A percentile compares a stretch with the other conserved stretches of the same genome.
Conservation (phyloP, 1,139 yeast genomes). For the Nakaseomyces bracarensis region DNA sequence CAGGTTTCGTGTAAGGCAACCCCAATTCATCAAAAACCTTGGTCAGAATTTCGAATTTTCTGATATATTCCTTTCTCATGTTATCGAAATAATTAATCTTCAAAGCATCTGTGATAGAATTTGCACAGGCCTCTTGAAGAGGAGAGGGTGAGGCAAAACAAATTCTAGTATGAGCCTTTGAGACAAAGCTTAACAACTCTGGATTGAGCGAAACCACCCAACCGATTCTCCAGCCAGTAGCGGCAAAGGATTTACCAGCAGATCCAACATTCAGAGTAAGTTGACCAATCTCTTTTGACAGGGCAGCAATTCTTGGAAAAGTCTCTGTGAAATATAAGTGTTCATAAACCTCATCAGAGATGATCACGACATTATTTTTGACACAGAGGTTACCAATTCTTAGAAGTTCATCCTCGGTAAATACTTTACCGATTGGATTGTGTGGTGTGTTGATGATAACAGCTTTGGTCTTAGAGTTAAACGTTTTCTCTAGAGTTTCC, state of each 20-base stretch:
- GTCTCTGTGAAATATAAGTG: slow-evolving; percentile 60
- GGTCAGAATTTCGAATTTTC: slow-evolving; percentile 65
- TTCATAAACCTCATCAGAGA: slow-evolving; percentile 94
- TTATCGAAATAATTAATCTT: slow-evolving; percentile 56
- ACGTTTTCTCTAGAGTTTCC: slow-evolving; percentile 60
- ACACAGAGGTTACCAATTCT: slow-evolving; percentile 76
- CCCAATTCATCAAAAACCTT: slow-evolving; percentile 76
- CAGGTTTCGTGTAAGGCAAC: slow-evolving; percentile 80
- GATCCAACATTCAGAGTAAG: slow-evolving; percentile 88
- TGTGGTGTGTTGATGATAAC: slow-evolving; percentile 90
- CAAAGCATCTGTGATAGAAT: slow-evolving; percentile 58
- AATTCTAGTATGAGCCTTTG: slow-evolving; percentile 88
- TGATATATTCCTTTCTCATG: slow-evolving; percentile 57
- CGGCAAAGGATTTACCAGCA: slow-evolving; percentile 95
- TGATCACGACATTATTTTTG: slow-evolving; percentile 66
- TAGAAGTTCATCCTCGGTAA: slow-evolving; percentile 61
- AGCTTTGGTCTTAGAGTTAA: slow-evolving; percentile 70
- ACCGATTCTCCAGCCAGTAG: slow-evolving; percentile 98
- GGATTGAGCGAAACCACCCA: slow-evolving; percentile 78
- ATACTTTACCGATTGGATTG: slow-evolving; percentile 90
- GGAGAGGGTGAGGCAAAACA: slow-evolving; percentile 88
- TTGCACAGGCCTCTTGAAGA: slow-evolving; percentile 86
- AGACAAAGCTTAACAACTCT: slow-evolving; percentile 69
- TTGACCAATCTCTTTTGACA: slow-evolving; percentile 67
- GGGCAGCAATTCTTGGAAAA: slow-evolving; percentile 77